Base-by-base conservation (phyloP, 345 rosid genomes). In the Erodium maritimum region DNA sequence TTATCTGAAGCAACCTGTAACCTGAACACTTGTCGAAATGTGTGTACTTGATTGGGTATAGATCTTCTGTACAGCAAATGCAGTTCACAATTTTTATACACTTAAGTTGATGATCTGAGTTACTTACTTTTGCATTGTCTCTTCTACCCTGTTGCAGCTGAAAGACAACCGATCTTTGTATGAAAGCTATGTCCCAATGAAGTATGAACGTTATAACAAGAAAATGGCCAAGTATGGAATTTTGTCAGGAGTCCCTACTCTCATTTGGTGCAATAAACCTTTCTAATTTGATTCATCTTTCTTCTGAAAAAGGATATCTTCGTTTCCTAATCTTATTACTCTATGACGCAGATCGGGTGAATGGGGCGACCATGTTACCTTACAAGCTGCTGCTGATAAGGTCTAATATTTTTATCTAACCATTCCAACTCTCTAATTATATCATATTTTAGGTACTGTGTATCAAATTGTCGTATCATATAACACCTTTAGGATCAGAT, bases 381-480 rank as follows among this genome's bases (percentile, higher is more conserved):
- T 91, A 65, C 98, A 91, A 82, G 93, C 98, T 54, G 98, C 96
- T 52, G 96, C 98, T 48, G 98, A 91, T 70, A 88, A 80, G 87
- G 98, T 17, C 18, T 50, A 50, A 4, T 17, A 4, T 50, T 17
- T 50, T 18, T 50, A 4, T 17, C 10, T 37, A 5, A 37, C 14
- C 46, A 11, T 7, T 37, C 13, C 14, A 37, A 37, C 1, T 5
- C 6, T 37, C 46, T 37, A 6, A 37, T 37, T 11, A 6, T 37
- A 37, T 12, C 6, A 37, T 37, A 37, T 25, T 25, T 25, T 25
- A 25, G 33, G 33, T 25, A 25, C n/a, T n/a, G 33, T 25, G 33
- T 25, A 25, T 25, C 33, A 7, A 25, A 25, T 25, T 25, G 3
- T 7, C 33, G 7, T 25, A 37, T 37, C 14, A 37, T 37, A 12